Evolutionary conservation across 306 rosid species (phyloP).

Genomic region (Castanea crenata): DNA sequence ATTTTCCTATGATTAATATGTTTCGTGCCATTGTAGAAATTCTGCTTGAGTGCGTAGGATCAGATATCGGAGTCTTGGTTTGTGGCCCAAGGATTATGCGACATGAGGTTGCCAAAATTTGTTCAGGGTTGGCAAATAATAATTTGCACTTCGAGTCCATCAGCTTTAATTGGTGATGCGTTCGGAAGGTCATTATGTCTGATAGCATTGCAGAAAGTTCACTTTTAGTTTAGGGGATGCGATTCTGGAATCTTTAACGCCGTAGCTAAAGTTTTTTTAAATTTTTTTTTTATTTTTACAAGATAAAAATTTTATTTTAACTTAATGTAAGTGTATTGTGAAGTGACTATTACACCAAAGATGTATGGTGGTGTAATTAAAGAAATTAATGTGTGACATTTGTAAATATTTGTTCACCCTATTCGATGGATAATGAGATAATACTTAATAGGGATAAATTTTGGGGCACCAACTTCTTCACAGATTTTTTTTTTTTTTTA

Average conservation of each 20-base stretch:
- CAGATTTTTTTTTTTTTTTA: too few relatives aligned
- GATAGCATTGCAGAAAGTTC: not conserved
- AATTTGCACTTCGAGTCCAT: slow-evolving; percentile 49
- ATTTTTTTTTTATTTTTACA: accelerated
- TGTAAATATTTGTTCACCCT: not conserved
- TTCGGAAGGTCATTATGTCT: not conserved
- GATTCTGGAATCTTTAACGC: not conserved
- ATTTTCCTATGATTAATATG: too few relatives aligned
- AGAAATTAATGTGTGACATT: not conserved
- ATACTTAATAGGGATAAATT: too few relatives aligned
- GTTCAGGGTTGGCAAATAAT: slow-evolving; percentile 34
- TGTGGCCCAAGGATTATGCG: slow-evolving; percentile 49
- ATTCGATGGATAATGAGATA: not conserved
- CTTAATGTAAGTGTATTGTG: accelerated
- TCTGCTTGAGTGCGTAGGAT: slow-evolving; percentile 34
- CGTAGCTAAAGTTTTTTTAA: too few relatives aligned
- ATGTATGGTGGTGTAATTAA: accelerated
- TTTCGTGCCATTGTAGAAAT: slow-evolving; percentile 26
- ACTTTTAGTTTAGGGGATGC: not conserved
- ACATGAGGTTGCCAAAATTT: slow-evolving; percentile 48
- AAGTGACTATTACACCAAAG: accelerated
- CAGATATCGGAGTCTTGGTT: slow-evolving; percentile 49
- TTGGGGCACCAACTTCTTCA: too few relatives aligned
- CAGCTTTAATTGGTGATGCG: slow-evolving; percentile 43
- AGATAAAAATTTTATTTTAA: too few relatives aligned